Evolutionary conservation across 2,329 filamentous ascomycete genomes (phyloP).

Genomic region (Ceratocystis alfenasii): DNA sequence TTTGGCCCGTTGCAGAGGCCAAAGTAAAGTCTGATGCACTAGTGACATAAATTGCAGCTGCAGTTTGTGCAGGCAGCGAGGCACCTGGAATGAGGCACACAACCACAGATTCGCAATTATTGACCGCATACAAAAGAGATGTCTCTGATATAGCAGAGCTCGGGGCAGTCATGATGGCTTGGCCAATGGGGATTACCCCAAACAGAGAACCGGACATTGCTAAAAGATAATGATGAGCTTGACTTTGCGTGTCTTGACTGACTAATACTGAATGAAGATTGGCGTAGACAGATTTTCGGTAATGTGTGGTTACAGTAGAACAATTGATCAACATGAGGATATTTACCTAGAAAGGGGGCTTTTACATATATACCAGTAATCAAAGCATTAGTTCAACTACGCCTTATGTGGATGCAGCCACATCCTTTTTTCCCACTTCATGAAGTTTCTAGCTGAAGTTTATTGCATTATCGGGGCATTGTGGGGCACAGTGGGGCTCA

Average conservation of each 20-base stretch:
- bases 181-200: slow-evolving; percentile 49
- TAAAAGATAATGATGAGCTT: background rate
- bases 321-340: background rate
- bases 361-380: background rate
- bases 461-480: slow-evolving; percentile 7
- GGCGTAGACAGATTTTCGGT: background rate
- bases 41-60: slow-evolving; percentile 79
- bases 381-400: background rate
- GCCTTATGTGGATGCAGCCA: background rate
- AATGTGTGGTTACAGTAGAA: background rate
- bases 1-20: slow-evolving; percentile 32
- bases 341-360: background rate
- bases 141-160: slow-evolving; percentile 41
- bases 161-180: slow-evolving; percentile 44
- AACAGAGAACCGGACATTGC: slow-evolving; percentile 40
- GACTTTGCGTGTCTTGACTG: background rate
- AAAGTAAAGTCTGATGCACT: slow-evolving; percentile 36
- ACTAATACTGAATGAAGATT: background rate
- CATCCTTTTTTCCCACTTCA: background rate
- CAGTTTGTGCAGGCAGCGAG: slow-evolving; percentile 59
- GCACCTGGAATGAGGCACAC: slow-evolving; percentile 78
- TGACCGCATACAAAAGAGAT: slow-evolving; percentile 45
- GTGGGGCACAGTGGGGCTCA: background rate
- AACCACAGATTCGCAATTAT: slow-evolving; percentile 57
- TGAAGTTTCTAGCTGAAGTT: background rate